These are phyloP conservation scores for Scleromitrula shiraiana DNA, from an alignment of 2,329 filamentous ascomycete species.

Conservation along the genomic window DNA sequence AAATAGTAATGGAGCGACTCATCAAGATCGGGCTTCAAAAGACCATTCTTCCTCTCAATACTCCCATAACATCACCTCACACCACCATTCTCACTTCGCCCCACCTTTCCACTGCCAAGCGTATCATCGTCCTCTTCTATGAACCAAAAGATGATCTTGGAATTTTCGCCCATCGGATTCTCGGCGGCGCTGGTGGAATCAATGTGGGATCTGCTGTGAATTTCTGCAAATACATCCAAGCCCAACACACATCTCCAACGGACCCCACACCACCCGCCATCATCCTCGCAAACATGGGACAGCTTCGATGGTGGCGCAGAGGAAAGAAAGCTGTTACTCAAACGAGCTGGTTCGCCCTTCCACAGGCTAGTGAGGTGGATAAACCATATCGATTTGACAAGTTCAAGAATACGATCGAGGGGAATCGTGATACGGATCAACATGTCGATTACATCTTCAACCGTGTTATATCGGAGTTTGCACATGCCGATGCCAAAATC, in stretches of 20 bases:
- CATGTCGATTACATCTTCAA: constrained; percentile 65
- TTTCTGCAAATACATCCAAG: constrained; percentile 43
- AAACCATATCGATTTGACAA: constrained; percentile 42
- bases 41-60: constrained; percentile 52
- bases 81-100: constrained; percentile 60
- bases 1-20: constrained; percentile 56
- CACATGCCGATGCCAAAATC: constrained; percentile 44
- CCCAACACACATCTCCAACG: constrained; percentile 10
- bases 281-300: constrained; percentile 69
- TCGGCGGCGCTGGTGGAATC: constrained; percentile 57
- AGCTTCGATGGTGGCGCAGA: constrained; percentile 68
- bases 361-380: constrained; percentile 56
- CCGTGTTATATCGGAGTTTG: constrained; percentile 45
- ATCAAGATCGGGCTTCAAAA: constrained; percentile 49
- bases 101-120: constrained; percentile 47
- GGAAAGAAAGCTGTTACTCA: constrained; percentile 52
- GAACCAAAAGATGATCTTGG: constrained; percentile 66
- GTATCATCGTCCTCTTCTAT: constrained; percentile 68
- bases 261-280: constrained; percentile 44
- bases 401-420: constrained; percentile 52
- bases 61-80: constrained; percentile 43
- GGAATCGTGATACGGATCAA: constrained; percentile 46
- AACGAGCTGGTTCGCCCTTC: constrained; percentile 47
- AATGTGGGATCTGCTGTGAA: constrained; percentile 62
- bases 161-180: constrained; percentile 61